Percentiles rank a stretch among this genome's conserved stretches.
Evolutionary conservation across 2,329 filamentous ascomycete genomes (phyloP).

Genomic region (Falciphora oryzae): DNA sequence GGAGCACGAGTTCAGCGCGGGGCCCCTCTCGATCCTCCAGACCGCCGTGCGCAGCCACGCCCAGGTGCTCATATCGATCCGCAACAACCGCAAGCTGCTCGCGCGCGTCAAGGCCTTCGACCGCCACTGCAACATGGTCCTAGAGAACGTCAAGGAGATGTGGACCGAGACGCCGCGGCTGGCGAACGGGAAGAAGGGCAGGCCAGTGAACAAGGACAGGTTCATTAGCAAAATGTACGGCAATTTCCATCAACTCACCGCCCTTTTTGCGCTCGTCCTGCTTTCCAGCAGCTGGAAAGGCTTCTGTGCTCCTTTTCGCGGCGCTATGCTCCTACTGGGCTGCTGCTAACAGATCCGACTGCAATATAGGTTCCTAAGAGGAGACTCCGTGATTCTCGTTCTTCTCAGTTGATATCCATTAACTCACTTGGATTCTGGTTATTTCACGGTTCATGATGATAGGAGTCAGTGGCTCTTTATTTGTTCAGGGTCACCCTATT

Average conservation of each 20-base stretch:
- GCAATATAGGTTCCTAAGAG: constrained; percentile 67
- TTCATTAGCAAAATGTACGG: constrained; percentile 93
- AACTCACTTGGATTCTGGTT: neutral
- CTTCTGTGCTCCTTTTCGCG: neutral
- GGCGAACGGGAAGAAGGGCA: constrained; percentile 80
- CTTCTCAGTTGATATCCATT: constrained; percentile 57
- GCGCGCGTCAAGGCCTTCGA: constrained; percentile 98
- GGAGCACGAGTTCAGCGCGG: constrained; percentile 50
- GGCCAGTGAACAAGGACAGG: constrained; percentile 92
- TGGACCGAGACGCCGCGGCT: constrained; percentile 91
- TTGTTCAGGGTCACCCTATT: neutral
- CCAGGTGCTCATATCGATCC: constrained; percentile 94
- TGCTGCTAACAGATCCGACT: neutral
- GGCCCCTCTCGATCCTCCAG: constrained; percentile 80
- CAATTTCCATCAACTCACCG: neutral
- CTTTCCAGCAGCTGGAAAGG: too few species aligned
- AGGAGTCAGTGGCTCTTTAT: neutral
- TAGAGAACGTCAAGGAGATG: constrained; percentile 94
- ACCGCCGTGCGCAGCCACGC: constrained; percentile 92
- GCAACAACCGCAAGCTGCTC: constrained; percentile 96
- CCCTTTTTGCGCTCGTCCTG: too few species aligned
- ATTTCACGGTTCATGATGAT: constrained; percentile 5
- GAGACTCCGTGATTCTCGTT: constrained; percentile 83
- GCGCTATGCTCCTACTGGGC: too few species aligned
- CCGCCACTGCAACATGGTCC: constrained; percentile 97